These are phyloP conservation scores for Colletotrichum spinosum DNA, from an alignment of 2,329 filamentous ascomycete species.

Conservation along the genomic window DNA sequence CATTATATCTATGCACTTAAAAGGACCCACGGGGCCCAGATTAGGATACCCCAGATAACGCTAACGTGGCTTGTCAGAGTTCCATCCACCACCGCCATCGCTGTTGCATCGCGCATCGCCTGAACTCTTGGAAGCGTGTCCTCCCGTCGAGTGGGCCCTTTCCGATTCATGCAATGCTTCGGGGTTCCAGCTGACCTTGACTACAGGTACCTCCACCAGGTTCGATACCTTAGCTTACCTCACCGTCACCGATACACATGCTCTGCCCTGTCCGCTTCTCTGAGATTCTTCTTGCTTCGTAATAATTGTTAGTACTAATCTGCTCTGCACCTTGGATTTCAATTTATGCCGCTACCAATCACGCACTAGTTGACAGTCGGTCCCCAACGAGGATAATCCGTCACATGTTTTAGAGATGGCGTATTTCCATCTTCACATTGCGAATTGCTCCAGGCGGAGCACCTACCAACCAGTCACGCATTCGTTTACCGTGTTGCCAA, in stretches of 20 bases:
- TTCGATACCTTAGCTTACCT: neutral
- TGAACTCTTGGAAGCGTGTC: conserved; percentile 2
- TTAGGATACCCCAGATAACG: conserved; percentile 32
- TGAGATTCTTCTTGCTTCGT: conserved; percentile 30
- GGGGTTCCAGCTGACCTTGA: conserved; percentile 25
- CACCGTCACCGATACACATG: neutral
- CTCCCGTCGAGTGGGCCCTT: conserved; percentile 6
- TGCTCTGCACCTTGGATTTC: neutral
- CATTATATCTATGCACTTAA: conserved; percentile 16
- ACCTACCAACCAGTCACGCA: conserved; percentile 15
- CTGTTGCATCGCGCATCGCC: conserved; percentile 4
- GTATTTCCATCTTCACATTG: conserved; percentile 31
- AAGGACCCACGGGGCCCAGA: neutral
- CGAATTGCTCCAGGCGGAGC: conserved; percentile 26
- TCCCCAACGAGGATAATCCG: conserved; percentile 15
- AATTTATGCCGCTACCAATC: conserved; percentile 15
- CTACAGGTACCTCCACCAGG: neutral
- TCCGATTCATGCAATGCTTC: conserved; percentile 33
- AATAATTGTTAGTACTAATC: neutral
- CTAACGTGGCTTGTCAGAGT: neutral
- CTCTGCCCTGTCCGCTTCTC: conserved; percentile 18
- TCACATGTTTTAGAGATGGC: conserved; percentile 32
- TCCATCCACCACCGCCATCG: too few species aligned
- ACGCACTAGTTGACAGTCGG: conserved; percentile 11
- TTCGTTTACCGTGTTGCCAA: neutral